Evolutionary conservation across 163 green algal genomes (phyloP).

Genomic region (Chlamydomonas reinhardtii): DNA sequence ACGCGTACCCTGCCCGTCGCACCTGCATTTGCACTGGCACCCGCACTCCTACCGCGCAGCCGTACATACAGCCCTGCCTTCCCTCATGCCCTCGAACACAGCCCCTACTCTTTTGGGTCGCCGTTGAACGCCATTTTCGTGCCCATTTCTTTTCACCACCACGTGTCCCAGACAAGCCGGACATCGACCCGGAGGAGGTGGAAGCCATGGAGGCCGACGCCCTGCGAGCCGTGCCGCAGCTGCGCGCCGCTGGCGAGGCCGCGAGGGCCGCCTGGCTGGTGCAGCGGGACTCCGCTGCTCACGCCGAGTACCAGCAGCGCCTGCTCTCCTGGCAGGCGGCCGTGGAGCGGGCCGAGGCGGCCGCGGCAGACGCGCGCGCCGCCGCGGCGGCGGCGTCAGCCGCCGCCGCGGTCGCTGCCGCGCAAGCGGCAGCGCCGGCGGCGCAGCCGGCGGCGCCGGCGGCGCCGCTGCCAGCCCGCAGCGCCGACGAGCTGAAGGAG

Average conservation of each 20-base stretch:
- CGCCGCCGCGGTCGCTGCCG: background rate
- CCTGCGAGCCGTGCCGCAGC: background rate
- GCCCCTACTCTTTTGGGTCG: no score
- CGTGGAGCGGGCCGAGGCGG: background rate
- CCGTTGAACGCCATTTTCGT: no score
- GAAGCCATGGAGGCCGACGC: background rate
- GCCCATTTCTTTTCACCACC: no score
- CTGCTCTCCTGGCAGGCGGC: conserved; percentile 37
- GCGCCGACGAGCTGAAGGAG: conserved; percentile 47
- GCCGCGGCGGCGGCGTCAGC: background rate
- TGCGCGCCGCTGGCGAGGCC: background rate
- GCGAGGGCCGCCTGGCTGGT: conserved; percentile 3
- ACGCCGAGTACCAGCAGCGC: conserved; percentile 1
- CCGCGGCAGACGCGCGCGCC: background rate
- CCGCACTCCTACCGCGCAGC: no score
- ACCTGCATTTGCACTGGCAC: no score
- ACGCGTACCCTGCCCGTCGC: no score
- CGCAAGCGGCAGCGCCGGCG: background rate
- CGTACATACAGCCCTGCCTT: no score
- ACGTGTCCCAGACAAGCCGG: conserved; percentile 34
- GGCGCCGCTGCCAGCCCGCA: background rate
- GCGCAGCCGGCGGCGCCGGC: background rate
- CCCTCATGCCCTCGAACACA: no score
- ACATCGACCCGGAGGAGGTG: background rate
- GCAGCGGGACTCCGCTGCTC: conserved; percentile 5